phyloP scores from a whole-genome alignment of 225 moss, liverwort and hornwort genomes.

The Asterella californica region DNA sequence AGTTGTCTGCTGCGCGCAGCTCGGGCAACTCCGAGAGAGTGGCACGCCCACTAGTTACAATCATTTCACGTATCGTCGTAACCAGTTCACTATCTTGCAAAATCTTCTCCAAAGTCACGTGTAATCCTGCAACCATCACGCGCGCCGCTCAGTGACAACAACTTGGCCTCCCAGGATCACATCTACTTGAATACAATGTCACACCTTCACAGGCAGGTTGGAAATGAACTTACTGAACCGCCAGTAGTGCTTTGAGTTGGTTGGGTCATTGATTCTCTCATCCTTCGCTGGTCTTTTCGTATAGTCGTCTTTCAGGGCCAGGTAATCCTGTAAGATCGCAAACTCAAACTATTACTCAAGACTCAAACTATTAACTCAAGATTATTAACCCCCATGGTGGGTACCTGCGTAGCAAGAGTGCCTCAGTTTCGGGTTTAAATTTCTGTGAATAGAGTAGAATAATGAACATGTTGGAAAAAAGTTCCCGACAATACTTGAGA shows the following conservation, averaged over 20 bases:
- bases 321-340: constrained; percentile 54
- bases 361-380: too few relatives aligned
- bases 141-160: background rate
- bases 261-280: constrained; percentile 84
- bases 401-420: too few relatives aligned
- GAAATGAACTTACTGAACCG: constrained; percentile 70
- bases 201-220: background rate
- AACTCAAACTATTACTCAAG: too few relatives aligned
- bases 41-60: constrained; percentile 52
- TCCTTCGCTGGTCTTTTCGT: constrained; percentile 66
- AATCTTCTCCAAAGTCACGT: constrained; percentile 64
- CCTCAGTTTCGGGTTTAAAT: too few relatives aligned
- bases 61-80: constrained; percentile 49
- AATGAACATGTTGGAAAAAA: too few relatives aligned
- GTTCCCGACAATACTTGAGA: too few relatives aligned
- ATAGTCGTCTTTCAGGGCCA: constrained; percentile 65
- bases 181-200: background rate
- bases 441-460: too few relatives aligned
- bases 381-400: too few relatives aligned
- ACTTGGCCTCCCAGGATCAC: too few relatives aligned
- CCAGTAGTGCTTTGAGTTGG: constrained; percentile 90
- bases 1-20: background rate
- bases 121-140: constrained; percentile 44
- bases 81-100: constrained; percentile 54
- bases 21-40: constrained; percentile 26